Evolutionary conservation across 2,329 filamentous ascomycete genomes (phyloP).

Genomic region (Xylariaceae sp.): DNA sequence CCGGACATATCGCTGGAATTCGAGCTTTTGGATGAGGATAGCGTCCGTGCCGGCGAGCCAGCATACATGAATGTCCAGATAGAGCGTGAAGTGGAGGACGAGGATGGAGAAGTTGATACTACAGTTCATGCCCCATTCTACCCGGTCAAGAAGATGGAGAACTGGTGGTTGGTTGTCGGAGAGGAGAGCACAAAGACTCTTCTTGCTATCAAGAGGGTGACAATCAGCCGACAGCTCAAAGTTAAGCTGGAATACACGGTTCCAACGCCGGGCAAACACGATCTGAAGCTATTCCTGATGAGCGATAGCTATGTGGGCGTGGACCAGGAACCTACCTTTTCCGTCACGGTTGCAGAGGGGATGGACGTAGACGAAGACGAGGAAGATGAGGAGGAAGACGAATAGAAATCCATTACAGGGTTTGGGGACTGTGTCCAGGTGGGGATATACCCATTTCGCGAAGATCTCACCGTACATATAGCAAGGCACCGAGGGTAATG

Average conservation of each 20-base stretch:
- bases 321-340: constrained; percentile 92
- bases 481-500: constrained; percentile 24
- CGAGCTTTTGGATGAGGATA: constrained; percentile 78
- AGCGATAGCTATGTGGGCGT: constrained; percentile 96
- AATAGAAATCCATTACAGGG: constrained; percentile 24
- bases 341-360: constrained; percentile 81
- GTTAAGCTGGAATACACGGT: constrained; percentile 87
- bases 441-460: constrained; percentile 27
- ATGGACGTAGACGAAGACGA: constrained; percentile 95
- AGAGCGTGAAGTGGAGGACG: constrained; percentile 77
- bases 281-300: constrained; percentile 91
- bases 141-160: constrained; percentile 88
- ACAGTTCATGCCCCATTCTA: constrained; percentile 96
- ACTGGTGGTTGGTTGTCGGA: constrained; percentile 97
- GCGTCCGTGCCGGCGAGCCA: constrained; percentile 77
- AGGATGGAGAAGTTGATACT: constrained; percentile 70
- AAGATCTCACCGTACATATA: constrained; percentile 40
- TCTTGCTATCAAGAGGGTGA: constrained; percentile 92
- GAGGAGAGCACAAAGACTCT: constrained; percentile 87
- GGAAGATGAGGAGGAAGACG: constrained; percentile 69
- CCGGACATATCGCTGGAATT: constrained; percentile 93
- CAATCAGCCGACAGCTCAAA: constrained; percentile 76
- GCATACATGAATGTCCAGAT: constrained; percentile 84
- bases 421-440: constrained; percentile 23
- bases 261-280: constrained; percentile 79